Evolutionary conservation across 345 rosid species (phyloP).

Genomic region (Adansonia digitata): DNA sequence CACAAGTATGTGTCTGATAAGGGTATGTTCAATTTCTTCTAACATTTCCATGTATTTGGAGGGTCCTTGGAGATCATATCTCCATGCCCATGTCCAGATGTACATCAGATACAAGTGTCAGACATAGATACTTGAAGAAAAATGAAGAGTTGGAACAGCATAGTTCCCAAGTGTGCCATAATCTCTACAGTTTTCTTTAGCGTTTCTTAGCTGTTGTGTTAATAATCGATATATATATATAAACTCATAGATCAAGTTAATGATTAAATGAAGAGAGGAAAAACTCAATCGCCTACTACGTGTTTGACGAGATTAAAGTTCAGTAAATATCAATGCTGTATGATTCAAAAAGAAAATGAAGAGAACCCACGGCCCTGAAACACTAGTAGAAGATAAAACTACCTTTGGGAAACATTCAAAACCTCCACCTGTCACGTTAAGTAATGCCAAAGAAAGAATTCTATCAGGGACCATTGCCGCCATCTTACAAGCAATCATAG

Average conservation of each 20-base stretch:
- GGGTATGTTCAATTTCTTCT: too few species aligned
- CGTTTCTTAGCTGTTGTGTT: too few species aligned
- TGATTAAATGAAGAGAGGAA: neutral
- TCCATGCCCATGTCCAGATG: too few species aligned
- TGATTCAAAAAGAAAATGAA: neutral
- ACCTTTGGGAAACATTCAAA: constrained; percentile 93
- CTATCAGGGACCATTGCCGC: constrained; percentile 84
- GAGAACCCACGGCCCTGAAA: neutral
- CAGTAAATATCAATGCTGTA: neutral
- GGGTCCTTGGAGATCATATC: too few species aligned
- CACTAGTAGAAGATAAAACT: constrained; percentile 16
- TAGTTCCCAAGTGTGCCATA: neutral
- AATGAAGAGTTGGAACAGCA: too few species aligned
- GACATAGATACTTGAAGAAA: too few species aligned
- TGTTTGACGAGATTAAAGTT: neutral
- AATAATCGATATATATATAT: neutral
- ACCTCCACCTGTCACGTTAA: constrained; percentile 98
- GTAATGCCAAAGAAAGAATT: constrained; percentile 76
- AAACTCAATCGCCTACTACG: neutral
- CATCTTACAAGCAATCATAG: constrained; percentile 91
- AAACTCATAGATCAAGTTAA: neutral
- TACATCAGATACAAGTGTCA: too few species aligned
- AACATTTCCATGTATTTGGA: too few species aligned
- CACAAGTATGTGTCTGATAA: too few species aligned
- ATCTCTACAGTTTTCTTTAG: neutral